A percentile compares a stretch with the other conserved stretches of the same genome.
These are phyloP conservation scores for Tricholomella constricta DNA, from an alignment of 768 basidiomycete genomes.

Conservation along the genomic window DNA sequence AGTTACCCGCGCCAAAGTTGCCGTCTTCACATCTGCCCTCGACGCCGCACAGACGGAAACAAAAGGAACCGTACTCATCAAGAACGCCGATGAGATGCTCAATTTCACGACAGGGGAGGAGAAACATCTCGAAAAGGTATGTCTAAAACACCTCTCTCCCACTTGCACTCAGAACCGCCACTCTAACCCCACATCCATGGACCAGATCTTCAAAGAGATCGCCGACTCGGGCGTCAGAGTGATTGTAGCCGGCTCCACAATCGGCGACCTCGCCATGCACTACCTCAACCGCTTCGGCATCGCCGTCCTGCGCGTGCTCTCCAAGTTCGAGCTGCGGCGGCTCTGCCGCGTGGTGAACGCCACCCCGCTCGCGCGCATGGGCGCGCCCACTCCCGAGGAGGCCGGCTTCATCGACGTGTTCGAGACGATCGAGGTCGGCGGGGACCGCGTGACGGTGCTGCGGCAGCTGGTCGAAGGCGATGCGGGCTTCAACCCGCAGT, in stretches of 20 bases:
- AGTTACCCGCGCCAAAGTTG: constrained; percentile 85
- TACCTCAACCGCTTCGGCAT: constrained; percentile 94
- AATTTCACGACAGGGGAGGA: constrained; percentile 97
- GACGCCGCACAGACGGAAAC: constrained; percentile 98
- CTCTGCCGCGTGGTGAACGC: constrained; percentile 95
- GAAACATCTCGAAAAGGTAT: constrained; percentile 89
- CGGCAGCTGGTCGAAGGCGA: constrained; percentile 77
- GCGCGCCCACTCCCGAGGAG: constrained; percentile 95
- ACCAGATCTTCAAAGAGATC: constrained; percentile 93
- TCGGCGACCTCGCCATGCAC: constrained; percentile 96
- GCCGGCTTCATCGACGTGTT: constrained; percentile 92
- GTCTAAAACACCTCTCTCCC: not conserved
- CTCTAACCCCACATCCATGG: not conserved
- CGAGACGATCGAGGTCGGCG: constrained; percentile 95
- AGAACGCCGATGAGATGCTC: constrained; percentile 94
- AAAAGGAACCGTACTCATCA: constrained; percentile 95
- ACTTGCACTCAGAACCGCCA: constrained; percentile 1
- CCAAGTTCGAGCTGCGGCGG: constrained; percentile 95
- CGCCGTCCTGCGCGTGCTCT: constrained; percentile 94
- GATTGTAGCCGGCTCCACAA: constrained; percentile 88
- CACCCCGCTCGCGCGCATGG: constrained; percentile 93
- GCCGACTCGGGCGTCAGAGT: constrained; percentile 94
- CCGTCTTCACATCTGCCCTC: constrained; percentile 90
- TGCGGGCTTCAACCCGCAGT: constrained; percentile 54
- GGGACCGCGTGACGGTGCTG: constrained; percentile 96